These are phyloP conservation scores for Dactylellina cionopaga DNA, from an alignment of 2,329 filamentous ascomycete genomes.

Conservation along the genomic window DNA sequence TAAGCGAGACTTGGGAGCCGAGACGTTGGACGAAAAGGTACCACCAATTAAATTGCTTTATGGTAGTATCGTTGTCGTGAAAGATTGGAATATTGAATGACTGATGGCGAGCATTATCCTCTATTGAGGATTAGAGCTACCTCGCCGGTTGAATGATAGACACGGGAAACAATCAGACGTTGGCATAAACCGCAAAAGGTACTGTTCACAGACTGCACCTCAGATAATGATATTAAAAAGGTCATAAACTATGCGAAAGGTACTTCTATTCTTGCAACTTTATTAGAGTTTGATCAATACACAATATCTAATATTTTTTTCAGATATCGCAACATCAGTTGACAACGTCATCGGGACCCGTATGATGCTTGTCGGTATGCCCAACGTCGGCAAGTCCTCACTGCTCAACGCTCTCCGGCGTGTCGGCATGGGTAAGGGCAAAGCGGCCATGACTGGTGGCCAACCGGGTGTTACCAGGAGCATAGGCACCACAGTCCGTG, in stretches of 20 bases:
- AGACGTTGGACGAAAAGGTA: conserved; percentile 57
- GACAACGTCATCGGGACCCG: conserved; percentile 81
- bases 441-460: conserved; percentile 82
- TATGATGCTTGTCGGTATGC: conserved; percentile 93
- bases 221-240: conserved; percentile 62
- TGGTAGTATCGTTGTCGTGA: conserved; percentile 39
- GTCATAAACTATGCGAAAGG: conserved; percentile 59
- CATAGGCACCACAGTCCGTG: conserved; percentile 82
- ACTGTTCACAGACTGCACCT: conserved; percentile 67
- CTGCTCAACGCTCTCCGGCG: conserved; percentile 86
- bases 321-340: conserved; percentile 53
- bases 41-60: not conserved
- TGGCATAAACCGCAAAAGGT: conserved; percentile 67
- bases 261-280: conserved; percentile 5
- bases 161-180: conserved; percentile 65
- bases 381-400: conserved; percentile 95
- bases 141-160: conserved; percentile 57
- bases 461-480: conserved; percentile 91
- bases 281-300: not conserved
- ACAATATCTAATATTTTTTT: not conserved
- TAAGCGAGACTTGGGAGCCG: conserved; percentile 77
- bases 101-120: conserved; percentile 56
- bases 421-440: conserved; percentile 72
- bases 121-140: conserved; percentile 45
- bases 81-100: conserved; percentile 57